Base-by-base conservation (phyloP, 2,329 filamentous ascomycete genomes). In the Coniochaeta ligniaria region DNA sequence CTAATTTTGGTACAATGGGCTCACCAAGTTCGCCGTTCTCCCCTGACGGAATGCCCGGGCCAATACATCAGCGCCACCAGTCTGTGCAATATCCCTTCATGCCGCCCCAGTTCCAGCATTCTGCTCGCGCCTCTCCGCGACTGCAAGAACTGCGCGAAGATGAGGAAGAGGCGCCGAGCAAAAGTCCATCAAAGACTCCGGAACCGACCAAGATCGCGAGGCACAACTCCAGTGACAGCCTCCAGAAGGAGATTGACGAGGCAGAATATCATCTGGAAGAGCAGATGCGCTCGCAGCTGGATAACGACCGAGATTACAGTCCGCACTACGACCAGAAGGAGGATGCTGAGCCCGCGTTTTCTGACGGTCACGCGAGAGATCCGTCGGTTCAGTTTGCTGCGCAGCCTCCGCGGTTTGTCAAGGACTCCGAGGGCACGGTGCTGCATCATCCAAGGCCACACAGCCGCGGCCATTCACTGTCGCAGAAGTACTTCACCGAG, bases 261-360 rank as follows among this genome's bases (percentile, higher is more conserved):
- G 88, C 90, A 5, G 91, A 96, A 68, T 94, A 95, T 69, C 91
- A 94, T 67, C 74, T 95, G 63, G 90, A 93, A 70, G 86, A 92
- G 70, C 87, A 91, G 63, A 86, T 93, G 63, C 86, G 91, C 58
- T 87, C 89, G 59, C 88, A 94, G 68, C 79, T 94, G 57, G 89
- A 93, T 62, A 88, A 92, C 66, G 88, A 75, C 36, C 64, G 90
- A 60, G 89, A 91, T 65, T 89, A 91, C 69, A 90, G 86, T 67
- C 88, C 87, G 1, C 85, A 87, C 57, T 77, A 81, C 45, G 75
- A 78, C 56, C 69, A 68, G 59, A 62, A 62, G 6, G 73, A 76
- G 59, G 66, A 67, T 1, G 69, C 63, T 5, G 63, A 65, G 52
- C 64, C 64, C 24, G 45, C 60, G 61, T 63, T 69, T 11, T 7